Percentiles rank a stretch among this genome's conserved stretches.
Evolutionary conservation across 2,329 filamentous ascomycete species (phyloP).

Genomic region (Lasiodiplodia sp.): DNA sequence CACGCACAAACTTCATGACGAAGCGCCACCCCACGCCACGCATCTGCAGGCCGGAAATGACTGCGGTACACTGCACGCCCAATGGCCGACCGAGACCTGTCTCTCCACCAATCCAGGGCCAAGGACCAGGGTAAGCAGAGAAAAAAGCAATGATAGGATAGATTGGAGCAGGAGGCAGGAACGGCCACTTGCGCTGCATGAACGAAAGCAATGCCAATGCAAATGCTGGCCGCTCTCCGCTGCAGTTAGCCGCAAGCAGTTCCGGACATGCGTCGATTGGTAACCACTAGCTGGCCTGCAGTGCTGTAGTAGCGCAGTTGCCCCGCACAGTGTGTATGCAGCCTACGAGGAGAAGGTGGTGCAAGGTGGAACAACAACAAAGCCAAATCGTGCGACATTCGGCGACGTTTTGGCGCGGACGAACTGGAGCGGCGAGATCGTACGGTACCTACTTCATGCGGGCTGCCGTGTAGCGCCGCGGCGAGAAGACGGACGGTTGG

Average conservation of each 20-base stretch:
- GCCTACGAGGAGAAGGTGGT: background rate
- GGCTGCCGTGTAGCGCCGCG: conserved; percentile 8
- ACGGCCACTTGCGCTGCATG: background rate
- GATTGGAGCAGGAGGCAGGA: background rate
- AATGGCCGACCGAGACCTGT: background rate
- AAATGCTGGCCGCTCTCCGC: background rate
- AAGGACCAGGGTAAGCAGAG: background rate
- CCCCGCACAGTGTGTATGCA: background rate
- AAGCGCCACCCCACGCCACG: background rate
- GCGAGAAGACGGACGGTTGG: conserved; percentile 4
- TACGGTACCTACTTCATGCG: conserved; percentile 24
- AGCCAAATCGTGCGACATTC: conserved; percentile 12
- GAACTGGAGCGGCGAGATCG: background rate
- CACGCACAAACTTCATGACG: background rate
- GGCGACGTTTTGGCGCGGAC: background rate
- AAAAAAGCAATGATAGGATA: background rate
- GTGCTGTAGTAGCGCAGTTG: background rate
- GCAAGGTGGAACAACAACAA: conserved; percentile 21
- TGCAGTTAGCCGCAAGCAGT: conserved; percentile 1
- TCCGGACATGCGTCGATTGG: background rate
- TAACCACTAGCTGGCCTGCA: background rate
- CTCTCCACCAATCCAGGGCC: conserved; percentile 1
- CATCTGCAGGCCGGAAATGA: background rate
- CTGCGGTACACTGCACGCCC: background rate
- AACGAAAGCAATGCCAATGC: background rate